Evolutionary conservation across 2,329 filamentous ascomycete species (phyloP).

Genomic region (Alternaria dauci): DNA sequence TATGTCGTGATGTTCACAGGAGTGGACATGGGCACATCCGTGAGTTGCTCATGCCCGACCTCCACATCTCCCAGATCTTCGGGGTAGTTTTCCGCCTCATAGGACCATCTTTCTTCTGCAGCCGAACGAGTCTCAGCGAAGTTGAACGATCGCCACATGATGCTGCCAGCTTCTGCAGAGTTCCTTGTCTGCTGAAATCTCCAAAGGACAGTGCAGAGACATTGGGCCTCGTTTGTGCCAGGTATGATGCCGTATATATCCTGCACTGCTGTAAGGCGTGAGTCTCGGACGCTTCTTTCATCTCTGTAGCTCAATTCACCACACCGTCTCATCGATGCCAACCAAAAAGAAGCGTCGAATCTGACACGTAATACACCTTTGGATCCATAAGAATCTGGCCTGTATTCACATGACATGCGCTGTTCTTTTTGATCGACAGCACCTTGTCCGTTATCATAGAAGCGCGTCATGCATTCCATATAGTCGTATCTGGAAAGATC

Average conservation of each 20-base stretch:
- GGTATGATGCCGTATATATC: slow-evolving; percentile 51
- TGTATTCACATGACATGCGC: slow-evolving; percentile 33
- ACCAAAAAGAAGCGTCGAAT: slow-evolving; percentile 58
- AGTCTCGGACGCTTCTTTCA: slow-evolving; percentile 39
- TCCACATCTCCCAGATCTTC: slow-evolving; percentile 17
- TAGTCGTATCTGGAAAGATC: slow-evolving; percentile 41
- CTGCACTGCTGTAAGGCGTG: slow-evolving; percentile 53
- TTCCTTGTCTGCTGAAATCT: slow-evolving; percentile 45
- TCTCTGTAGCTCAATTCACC: slow-evolving; percentile 28
- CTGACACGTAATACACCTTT: slow-evolving; percentile 39
- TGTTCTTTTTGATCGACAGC: slow-evolving; percentile 36
- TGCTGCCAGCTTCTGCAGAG: slow-evolving; percentile 38
- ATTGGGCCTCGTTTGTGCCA: slow-evolving; percentile 31
- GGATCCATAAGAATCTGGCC: slow-evolving; percentile 20
- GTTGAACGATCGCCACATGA: slow-evolving; percentile 47
- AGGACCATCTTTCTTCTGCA: slow-evolving; percentile 24
- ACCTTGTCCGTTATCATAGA: slow-evolving; percentile 42
- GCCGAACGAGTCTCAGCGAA: slow-evolving; percentile 21
- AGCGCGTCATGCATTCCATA: slow-evolving; percentile 45
- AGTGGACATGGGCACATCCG: slow-evolving; percentile 4
- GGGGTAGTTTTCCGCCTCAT: slow-evolving; percentile 19
- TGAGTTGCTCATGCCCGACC: background rate
- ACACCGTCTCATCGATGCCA: slow-evolving; percentile 45
- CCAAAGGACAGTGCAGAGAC: slow-evolving; percentile 51
- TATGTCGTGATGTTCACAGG: slow-evolving; percentile 23